Conservation (phyloP, 2,329 filamentous ascomycete species). For the Rhynchosporium graminicola region DNA sequence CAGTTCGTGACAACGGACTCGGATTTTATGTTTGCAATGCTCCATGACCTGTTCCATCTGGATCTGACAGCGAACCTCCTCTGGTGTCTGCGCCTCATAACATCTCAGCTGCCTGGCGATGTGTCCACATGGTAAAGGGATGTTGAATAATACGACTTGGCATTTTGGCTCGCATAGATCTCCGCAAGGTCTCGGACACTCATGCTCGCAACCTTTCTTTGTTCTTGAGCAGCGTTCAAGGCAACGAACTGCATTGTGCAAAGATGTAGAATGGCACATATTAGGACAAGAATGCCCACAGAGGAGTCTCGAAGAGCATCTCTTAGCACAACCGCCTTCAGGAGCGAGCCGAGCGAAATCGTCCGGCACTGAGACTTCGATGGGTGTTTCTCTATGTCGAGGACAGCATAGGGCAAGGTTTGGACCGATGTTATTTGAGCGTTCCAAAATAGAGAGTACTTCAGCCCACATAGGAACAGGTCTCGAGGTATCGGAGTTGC, state of each 20-base stretch:
- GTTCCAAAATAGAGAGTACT: slow-evolving; percentile 54
- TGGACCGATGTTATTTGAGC: slow-evolving; percentile 49
- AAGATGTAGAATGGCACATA: slow-evolving; percentile 49
- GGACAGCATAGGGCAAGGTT: slow-evolving; percentile 57
- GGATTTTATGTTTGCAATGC: slow-evolving; percentile 56
- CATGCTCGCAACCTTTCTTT: slow-evolving; percentile 47
- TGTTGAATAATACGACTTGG: slow-evolving; percentile 37
- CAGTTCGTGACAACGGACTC: slow-evolving; percentile 54
- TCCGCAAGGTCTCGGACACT: slow-evolving; percentile 48
- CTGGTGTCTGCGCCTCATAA: slow-evolving; percentile 47
- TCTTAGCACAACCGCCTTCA: slow-evolving; percentile 54
- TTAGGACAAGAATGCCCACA: slow-evolving; percentile 46
- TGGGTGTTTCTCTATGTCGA: slow-evolving; percentile 55
- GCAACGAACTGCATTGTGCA: slow-evolving; percentile 51
- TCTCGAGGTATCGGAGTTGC: slow-evolving; percentile 59
- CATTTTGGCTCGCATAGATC: slow-evolving; percentile 46
- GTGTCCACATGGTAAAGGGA: slow-evolving; percentile 48
- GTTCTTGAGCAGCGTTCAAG: slow-evolving; percentile 47
- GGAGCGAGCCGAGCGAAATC: slow-evolving; percentile 58
- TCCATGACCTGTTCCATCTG: slow-evolving; percentile 51
- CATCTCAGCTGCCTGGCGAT: slow-evolving; percentile 40
- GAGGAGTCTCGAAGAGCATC: slow-evolving; percentile 37
- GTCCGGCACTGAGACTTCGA: slow-evolving; percentile 54
- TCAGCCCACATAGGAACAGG: slow-evolving; percentile 63
- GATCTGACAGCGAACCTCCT: slow-evolving; percentile 50